Conservation (phyloP, 306 rosid species). For the Prunus salicina region DNA sequence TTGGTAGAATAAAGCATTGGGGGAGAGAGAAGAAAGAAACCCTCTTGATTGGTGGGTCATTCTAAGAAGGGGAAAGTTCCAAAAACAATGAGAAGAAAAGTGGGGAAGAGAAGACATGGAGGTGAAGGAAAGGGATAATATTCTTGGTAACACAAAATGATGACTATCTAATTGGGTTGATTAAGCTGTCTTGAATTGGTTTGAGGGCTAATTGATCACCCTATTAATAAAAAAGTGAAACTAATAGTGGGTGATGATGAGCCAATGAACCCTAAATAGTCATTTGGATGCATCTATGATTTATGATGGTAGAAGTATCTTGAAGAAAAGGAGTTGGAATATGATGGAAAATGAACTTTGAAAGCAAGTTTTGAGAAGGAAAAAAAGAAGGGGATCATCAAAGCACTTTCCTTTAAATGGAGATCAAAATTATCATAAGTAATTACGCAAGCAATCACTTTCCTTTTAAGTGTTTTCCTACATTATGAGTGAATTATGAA, state of each 20-base stretch:
- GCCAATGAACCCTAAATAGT: neutral
- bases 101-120: slow-evolving; percentile 6
- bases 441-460: neutral
- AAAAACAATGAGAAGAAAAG: slow-evolving; percentile 3
- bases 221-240: neutral
- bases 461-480: neutral
- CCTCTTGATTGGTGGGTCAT: slow-evolving; percentile 15
- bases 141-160: neutral
- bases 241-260: neutral
- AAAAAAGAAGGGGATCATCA: neutral
- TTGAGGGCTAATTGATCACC: neutral
- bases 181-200: neutral
- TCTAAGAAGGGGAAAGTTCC: slow-evolving; percentile 19
- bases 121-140: slow-evolving; percentile 9
- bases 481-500: neutral
- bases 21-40: neutral
- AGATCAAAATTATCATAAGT: neutral
- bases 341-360: neutral
- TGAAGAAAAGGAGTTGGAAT: neutral
- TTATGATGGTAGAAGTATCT: neutral
- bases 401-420: neutral
- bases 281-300: neutral
- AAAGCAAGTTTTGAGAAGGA: neutral
- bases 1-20: neutral
- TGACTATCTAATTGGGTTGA: slow-evolving; percentile 1